Evolutionary conservation across 2,329 filamentous ascomycete species (phyloP), one percentile per base, ranked within the genome.

Genomic region (Penicillium thymicola): DNA sequence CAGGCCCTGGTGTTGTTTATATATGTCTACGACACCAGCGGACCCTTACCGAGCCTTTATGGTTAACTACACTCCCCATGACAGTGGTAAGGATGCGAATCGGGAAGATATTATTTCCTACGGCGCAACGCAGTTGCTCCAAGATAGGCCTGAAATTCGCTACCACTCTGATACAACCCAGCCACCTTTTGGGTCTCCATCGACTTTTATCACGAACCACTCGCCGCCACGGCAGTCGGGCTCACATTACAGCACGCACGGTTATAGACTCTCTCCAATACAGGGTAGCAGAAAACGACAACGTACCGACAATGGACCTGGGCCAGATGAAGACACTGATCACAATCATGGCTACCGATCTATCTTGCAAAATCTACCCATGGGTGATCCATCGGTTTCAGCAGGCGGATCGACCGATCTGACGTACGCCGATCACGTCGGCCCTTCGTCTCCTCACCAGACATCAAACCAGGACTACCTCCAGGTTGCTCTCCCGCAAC

Each of bases 41-140:
- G 82, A 84, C 82, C 85, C 86, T 77, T 90, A 89, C 81, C 84
- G 85, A 82, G 84, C 86, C 80, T 88, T 88, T 81, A 84, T 87
- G 83, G 85, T 89, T 82, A 85, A 88, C 75, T 89, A 89, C 79
- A 82, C 85, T 78, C 79, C 85, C 74, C 86, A 88, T 78, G 83
- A 82, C 81, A 40, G 51, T 28, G 44, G 76, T 83, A 86, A 79
- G 77, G 85, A 78, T 81, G 81, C 76, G 81, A 85, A 87, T 74
- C 81, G 80, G 73, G 84, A 88, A 72, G 80, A 82, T 72, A 79
- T 84, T 71, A 83, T 87, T 73, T 76, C 82, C 67, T 89, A 88
- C 77, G 83, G 85, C 69, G 68, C 81, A 65, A 71, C 67, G 48
- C 72, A 75, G 46, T 66, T 71, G 45, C 62, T 72, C 58, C 70